Percentiles rank a stretch among this genome's conserved stretches.
Conservation (phyloP, 169 alveolate species). For the Plasmodium cynomolgi region DNA sequence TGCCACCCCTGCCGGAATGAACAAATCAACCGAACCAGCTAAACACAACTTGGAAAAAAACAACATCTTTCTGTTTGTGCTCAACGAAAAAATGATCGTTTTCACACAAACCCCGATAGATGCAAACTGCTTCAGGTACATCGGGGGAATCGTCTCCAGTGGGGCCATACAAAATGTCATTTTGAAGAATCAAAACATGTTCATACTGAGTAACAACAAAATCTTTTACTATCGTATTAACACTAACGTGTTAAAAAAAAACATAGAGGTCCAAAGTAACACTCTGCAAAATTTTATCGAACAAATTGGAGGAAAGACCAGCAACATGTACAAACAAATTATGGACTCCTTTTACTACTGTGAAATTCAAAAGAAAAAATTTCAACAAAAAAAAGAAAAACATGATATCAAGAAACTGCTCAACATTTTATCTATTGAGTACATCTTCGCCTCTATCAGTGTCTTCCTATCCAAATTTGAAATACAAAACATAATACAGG, state of each 20-base stretch:
- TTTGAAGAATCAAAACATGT: constrained; percentile 26
- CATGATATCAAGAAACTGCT: constrained; percentile 61
- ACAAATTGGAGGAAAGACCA: constrained; percentile 62
- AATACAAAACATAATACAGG: constrained; percentile 74
- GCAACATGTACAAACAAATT: constrained; percentile 45
- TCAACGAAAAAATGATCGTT: constrained; percentile 73
- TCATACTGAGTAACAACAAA: constrained; percentile 61
- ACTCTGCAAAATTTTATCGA: constrained; percentile 53
- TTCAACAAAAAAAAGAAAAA: constrained; percentile 48
- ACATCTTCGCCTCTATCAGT: constrained; percentile 68
- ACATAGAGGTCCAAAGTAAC: constrained; percentile 52
- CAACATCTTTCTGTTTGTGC: constrained; percentile 35
- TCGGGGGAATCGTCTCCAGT: constrained; percentile 59
- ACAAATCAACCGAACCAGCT: background rate
- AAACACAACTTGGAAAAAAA: constrained; percentile 40
- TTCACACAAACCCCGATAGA: constrained; percentile 52
- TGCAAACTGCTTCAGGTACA: constrained; percentile 59
- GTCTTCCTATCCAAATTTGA: constrained; percentile 73
- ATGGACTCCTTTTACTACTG: constrained; percentile 72
- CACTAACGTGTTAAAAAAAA: constrained; percentile 5
- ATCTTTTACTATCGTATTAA: constrained; percentile 49
- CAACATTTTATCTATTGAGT: constrained; percentile 62
- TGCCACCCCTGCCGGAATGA: background rate
- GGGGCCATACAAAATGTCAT: constrained; percentile 43
- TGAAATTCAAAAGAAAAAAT: constrained; percentile 73